Base-by-base conservation (phyloP, 768 basidiomycete species). In the Russula sp. region DNA sequence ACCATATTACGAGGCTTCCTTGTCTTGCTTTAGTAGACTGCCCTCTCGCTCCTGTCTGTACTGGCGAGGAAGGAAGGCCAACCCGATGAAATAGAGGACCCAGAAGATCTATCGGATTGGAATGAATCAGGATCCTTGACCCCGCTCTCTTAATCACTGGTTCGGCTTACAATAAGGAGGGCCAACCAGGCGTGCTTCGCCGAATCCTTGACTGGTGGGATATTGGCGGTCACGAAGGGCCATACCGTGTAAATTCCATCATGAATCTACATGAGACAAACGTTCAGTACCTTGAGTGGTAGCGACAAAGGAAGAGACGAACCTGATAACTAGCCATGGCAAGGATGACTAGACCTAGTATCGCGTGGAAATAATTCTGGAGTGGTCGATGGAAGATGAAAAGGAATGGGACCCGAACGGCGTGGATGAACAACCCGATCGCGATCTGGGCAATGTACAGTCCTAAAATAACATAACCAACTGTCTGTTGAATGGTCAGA, bases 291-390 rank as follows among this genome's bases (percentile, higher is more conserved):
- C 16, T 40, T 40, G 5, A 40, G 38, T 14, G 26, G 57, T 14
- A 28, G 51, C 52, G 2, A 63, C 67, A 8, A 13, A 36, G 36
- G 65, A 66, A n/a, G 68, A 65, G 34, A 26, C 67, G 10, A 22
- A 77, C 78, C 70, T 79, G 75, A 62, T 78, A 84, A 34, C 79
- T 80, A 2, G 84, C 82, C 26, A 86, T 72, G 1, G 74, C 79
- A 56, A 88, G 76, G 57, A 85, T 86, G 0, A 75, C 72, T 8
- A 86, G 71, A 2, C 86, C 86, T 26, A 87, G 68, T 3, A 80
- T 60, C 10, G 78, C 82, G 58, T 79, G 78, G 40, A 73, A 36
- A 63, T 77, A 77, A 62, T 79, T 78, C 64, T 79, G 78, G 7
- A 80, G 78, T 73, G 73, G 72, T 69, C 57, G 66, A 24, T 61